Conservation (phyloP, 495 filamentous ascomycete genomes). For the Aspergillus sparsus region DNA sequence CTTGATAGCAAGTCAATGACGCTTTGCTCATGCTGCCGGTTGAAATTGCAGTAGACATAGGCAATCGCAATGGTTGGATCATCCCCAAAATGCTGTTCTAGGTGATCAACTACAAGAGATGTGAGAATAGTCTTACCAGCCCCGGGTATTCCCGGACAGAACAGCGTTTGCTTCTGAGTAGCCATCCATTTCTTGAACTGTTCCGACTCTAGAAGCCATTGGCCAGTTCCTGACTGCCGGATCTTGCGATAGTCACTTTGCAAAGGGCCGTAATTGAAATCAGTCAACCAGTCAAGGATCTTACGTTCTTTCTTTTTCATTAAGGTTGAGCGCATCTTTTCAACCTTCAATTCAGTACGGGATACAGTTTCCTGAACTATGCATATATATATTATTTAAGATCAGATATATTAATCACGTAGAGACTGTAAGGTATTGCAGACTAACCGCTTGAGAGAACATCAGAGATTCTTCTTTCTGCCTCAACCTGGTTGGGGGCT, state of each 20-base stretch:
- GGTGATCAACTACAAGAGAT: conserved; percentile 37
- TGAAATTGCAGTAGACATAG: conserved; percentile 39
- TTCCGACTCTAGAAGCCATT: conserved; percentile 45
- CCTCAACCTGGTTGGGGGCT: not conserved
- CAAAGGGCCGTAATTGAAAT: conserved; percentile 15
- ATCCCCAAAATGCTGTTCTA: conserved; percentile 17
- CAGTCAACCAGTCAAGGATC: conserved; percentile 25
- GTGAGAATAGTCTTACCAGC: conserved; percentile 45
- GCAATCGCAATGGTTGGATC: conserved; percentile 32
- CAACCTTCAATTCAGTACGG: no score
- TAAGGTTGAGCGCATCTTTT: no score
- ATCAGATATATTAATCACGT: no score
- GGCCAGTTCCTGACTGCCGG: conserved; percentile 39
- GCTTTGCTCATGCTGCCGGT: conserved; percentile 20
- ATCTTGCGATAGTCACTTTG: conserved; percentile 15
- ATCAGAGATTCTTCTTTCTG: no score
- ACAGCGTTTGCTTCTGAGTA: conserved; percentile 32
- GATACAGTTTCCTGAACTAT: no score
- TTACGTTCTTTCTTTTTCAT: not conserved
- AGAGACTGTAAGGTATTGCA: no score
- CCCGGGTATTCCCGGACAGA: conserved; percentile 47
- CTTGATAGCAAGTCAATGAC: conserved; percentile 15
- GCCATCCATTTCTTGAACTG: conserved; percentile 39
- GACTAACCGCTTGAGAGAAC: no score
- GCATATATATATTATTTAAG: no score